Evolutionary conservation across 73 alveolate species (phyloP).

Genomic region (Blepharisma stoltei): DNA sequence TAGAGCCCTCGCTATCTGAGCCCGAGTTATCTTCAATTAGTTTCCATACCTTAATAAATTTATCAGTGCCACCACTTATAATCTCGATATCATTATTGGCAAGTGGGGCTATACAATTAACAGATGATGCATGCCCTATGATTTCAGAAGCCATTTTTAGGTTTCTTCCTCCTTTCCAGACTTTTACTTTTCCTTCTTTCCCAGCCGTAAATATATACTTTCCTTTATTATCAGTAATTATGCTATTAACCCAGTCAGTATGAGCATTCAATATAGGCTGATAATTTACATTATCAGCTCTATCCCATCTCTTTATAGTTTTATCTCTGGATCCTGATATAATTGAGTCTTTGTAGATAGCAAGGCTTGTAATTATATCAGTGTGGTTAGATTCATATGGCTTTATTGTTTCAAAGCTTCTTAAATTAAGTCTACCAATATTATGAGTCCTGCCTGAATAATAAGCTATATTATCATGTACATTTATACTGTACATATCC

Average conservation of each 20-base stretch:
- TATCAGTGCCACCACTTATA: not conserved
- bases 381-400: constrained; percentile 65
- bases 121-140: not conserved
- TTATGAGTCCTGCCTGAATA: constrained; percentile 57
- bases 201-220: constrained; percentile 48
- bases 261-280: constrained; percentile 42
- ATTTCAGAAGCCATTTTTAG: not conserved
- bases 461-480: constrained; percentile 37
- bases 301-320: constrained; percentile 49
- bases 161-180: constrained; percentile 36
- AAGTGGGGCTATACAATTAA: not conserved
- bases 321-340: constrained; percentile 67
- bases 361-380: constrained; percentile 62
- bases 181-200: constrained; percentile 64
- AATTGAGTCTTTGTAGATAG: constrained; percentile 32
- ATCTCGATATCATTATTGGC: not conserved
- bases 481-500: constrained; percentile 54
- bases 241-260: constrained; percentile 47
- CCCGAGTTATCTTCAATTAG: constrained; percentile 1
- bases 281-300: constrained; percentile 5
- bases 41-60: constrained; percentile 5
- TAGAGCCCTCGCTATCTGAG: too few species aligned
- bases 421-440: constrained; percentile 37
- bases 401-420: constrained; percentile 25
- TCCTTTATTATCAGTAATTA: constrained; percentile 33